These are phyloP conservation scores for Mycena pura DNA, from an alignment of 768 basidiomycete genomes.

Conservation along the genomic window DNA sequence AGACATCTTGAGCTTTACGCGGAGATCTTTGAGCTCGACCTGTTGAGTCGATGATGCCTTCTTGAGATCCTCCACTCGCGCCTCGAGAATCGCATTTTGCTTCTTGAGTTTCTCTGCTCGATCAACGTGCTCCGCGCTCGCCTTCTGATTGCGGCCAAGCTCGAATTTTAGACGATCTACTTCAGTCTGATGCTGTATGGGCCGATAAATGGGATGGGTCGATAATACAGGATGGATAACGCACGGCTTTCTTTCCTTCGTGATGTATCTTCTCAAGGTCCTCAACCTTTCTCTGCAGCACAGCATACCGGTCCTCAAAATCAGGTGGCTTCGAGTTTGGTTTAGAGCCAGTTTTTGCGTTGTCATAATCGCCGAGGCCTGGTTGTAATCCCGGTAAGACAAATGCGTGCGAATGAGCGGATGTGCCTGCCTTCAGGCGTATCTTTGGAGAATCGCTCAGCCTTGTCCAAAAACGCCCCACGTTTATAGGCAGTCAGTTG, in stretches of 20 bases:
- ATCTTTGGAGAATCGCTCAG: conserved; percentile 57
- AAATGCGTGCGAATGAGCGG: neutral
- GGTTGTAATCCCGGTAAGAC: neutral
- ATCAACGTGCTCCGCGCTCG: conserved; percentile 55
- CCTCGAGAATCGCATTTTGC: conserved; percentile 61
- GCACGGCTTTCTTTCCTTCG: conserved; percentile 70
- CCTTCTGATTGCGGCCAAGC: conserved; percentile 54
- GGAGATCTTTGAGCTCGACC: conserved; percentile 67
- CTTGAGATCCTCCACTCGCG: conserved; percentile 68
- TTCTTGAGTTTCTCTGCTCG: conserved; percentile 68
- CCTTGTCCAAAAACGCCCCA: conserved; percentile 64
- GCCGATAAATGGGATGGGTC: neutral
- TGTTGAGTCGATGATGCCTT: conserved; percentile 56
- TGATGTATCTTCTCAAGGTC: conserved; percentile 67
- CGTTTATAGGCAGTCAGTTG: conserved; percentile 60
- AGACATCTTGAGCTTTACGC: conserved; percentile 59
- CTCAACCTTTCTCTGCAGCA: conserved; percentile 67
- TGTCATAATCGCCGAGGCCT: conserved; percentile 45
- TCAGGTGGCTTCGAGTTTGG: conserved; percentile 28
- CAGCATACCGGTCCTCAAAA: conserved; percentile 55
- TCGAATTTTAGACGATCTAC: conserved; percentile 67
- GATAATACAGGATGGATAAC: conserved; percentile 28
- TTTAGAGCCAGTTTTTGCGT: conserved; percentile 35
- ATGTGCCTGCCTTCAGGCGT: conserved; percentile 48
- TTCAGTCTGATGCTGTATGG: conserved; percentile 61